Evolutionary conservation across 768 basidiomycete species (phyloP).

Genomic region (Melanogaster broomeanus): DNA sequence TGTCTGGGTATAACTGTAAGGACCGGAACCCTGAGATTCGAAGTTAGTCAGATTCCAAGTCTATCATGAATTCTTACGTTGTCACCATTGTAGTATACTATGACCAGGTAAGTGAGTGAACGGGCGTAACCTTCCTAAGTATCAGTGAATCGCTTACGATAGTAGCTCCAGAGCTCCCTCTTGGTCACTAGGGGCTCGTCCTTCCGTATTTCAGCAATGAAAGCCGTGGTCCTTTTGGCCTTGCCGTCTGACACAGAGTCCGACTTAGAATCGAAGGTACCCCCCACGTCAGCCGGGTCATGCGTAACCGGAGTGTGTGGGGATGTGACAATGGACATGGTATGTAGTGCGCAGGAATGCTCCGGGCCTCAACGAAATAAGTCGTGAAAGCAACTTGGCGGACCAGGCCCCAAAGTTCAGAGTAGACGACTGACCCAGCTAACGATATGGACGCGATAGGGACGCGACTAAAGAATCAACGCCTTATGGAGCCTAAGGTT

Average conservation of each 20-base stretch:
- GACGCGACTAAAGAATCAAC: too few species aligned
- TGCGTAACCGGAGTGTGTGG: not conserved
- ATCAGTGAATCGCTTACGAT: constrained; percentile 43
- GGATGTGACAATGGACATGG: too few species aligned
- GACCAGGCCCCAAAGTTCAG: not conserved
- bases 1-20: too few species aligned
- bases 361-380: not conserved
- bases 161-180: constrained; percentile 86
- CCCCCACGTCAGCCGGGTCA: constrained; percentile 8
- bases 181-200: too few species aligned
- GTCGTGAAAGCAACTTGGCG: not conserved
- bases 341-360: constrained; percentile 11
- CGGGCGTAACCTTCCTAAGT: constrained; percentile 26
- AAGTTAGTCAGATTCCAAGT: not conserved
- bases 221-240: constrained; percentile 19
- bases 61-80: constrained; percentile 39
- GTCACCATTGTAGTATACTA: too few species aligned
- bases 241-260: constrained; percentile 4
- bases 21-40: constrained; percentile 60
- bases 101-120: constrained; percentile 10
- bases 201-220: constrained; percentile 44
- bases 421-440: too few species aligned
- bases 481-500: too few species aligned
- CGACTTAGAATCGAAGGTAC: constrained; percentile 4
- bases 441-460: too few species aligned